Base-by-base conservation (phyloP, 345 rosid species). In the Psidium guajava region DNA sequence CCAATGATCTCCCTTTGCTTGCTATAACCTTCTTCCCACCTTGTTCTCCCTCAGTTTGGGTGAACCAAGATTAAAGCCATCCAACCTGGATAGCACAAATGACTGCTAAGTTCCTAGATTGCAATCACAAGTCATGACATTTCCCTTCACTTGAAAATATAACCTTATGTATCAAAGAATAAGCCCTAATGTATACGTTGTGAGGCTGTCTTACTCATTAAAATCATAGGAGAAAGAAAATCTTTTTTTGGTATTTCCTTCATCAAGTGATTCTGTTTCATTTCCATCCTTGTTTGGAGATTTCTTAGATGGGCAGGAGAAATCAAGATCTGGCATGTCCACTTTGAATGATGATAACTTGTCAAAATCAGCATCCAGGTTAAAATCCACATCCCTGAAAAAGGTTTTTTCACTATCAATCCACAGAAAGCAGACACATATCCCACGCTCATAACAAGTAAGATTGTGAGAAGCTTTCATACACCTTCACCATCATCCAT, bases 331-430 rank as follows among this genome's bases (percentile, higher is more conserved):
- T 73, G 97, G 90, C 93, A 93, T 91, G 88, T 95, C 95, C 85
- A 93, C 86, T 90, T 94, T 94, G 90, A 94, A 96, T 49, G 98
- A 93, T 86, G 98, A 86, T 50, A 94, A 80, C 91, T 95, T 95
- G 83, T 86, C 88, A 91, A 96, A 95, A 86, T 92, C 95, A 85
- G 91, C 95, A 87, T 91, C 98, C 82, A 95, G 86, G 89, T 92
- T 90, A 83, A 97, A 97, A 88, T 92, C 94, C 88, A 96, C 92
- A 86, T 97, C 99, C 92, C 98, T 96, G 93, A 83, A 85, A 86
- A 85, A 36, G 27, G n/a, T 42, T 52, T 32, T n/a, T 21, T 28
- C 32, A 32, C 44, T 16, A 16, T 64, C 44, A 64, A 64, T 64
- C 22, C 42, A 3, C 75, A 15, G 0, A 64, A 64, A 64, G 75